These are phyloP conservation scores for Picea glauca DNA, from an alignment of 75 land plant genomes.

Conservation along the genomic window DNA sequence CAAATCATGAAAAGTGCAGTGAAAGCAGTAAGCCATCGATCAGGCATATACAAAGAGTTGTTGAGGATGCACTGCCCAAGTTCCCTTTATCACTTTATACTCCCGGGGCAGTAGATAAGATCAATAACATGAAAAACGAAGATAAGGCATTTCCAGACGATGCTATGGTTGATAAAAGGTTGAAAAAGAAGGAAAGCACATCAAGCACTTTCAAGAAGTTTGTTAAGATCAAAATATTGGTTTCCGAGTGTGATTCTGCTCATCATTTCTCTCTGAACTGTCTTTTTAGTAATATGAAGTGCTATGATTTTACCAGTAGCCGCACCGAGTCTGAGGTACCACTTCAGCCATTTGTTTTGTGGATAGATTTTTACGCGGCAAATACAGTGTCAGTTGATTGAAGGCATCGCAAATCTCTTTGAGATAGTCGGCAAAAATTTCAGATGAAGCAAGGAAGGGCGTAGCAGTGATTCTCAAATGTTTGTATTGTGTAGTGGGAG, in stretches of 20 bases:
- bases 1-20: not conserved
- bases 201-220: slow-evolving; percentile 4
- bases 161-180: not conserved
- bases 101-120: not conserved
- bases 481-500: too few species aligned
- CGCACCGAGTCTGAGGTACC: slow-evolving; percentile 32
- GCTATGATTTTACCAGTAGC: not conserved
- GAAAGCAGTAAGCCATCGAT: slow-evolving; percentile 11
- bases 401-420: too few species aligned
- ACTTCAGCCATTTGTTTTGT: slow-evolving; percentile 50
- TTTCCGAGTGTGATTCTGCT: slow-evolving; percentile 21
- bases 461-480: too few species aligned
- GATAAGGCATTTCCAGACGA: too few species aligned
- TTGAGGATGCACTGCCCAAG: slow-evolving; percentile 47
- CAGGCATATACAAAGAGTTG: slow-evolving; percentile 30
- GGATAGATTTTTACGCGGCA: too few species aligned
- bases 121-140: not conserved
- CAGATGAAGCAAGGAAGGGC: slow-evolving; percentile 7
- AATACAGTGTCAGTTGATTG: too few species aligned
- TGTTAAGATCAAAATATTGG: slow-evolving; percentile 29
- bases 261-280: slow-evolving; percentile 17
- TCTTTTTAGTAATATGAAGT: slow-evolving; percentile 4
- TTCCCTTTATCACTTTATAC: slow-evolving; percentile 25
- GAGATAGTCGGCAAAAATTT: slow-evolving; percentile 1
- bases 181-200: not conserved